These are phyloP conservation scores for Emergomyces africanus DNA, from an alignment of 2,329 filamentous ascomycete species.

Conservation along the genomic window DNA sequence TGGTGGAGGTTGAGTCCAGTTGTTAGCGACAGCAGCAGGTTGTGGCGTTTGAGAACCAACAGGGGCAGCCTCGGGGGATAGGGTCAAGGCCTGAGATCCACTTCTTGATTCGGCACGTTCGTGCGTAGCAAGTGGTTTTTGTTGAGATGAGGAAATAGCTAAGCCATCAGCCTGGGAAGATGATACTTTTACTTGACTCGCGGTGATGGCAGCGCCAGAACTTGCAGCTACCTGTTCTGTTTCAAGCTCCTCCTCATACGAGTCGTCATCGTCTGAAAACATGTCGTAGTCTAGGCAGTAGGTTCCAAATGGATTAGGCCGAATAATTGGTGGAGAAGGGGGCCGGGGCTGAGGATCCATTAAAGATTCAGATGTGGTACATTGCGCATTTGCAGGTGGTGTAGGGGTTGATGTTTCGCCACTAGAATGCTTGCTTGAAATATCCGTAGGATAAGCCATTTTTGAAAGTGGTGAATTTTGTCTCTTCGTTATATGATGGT, in stretches of 20 bases:
- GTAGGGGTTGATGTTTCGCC: background rate
- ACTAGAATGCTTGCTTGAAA: background rate
- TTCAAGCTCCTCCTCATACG: background rate
- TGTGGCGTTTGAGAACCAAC: background rate
- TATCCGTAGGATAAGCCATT: background rate
- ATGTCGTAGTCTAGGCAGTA: conserved; percentile 21
- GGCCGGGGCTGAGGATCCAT: background rate
- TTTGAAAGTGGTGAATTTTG: background rate
- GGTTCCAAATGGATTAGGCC: conserved; percentile 9
- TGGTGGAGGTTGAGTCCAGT: conserved; percentile 5
- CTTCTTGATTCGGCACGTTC: background rate
- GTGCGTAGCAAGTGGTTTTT: background rate
- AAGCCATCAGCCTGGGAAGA: background rate
- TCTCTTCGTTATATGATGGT: background rate
- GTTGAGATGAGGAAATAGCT: background rate
- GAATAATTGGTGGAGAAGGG: background rate
- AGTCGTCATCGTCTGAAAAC: conserved; percentile 13
- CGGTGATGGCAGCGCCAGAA: background rate
- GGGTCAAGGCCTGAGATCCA: conserved; percentile 1
- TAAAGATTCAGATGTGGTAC: background rate
- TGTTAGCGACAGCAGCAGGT: background rate
- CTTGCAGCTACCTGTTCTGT: background rate
- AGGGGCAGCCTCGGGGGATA: background rate
- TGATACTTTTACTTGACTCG: background rate
- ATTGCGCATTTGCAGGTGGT: background rate